Evolutionary conservation across 2,329 filamentous ascomycete genomes (phyloP), one percentile per base, ranked within the genome.

Genomic region (Colletotrichum sp.): DNA sequence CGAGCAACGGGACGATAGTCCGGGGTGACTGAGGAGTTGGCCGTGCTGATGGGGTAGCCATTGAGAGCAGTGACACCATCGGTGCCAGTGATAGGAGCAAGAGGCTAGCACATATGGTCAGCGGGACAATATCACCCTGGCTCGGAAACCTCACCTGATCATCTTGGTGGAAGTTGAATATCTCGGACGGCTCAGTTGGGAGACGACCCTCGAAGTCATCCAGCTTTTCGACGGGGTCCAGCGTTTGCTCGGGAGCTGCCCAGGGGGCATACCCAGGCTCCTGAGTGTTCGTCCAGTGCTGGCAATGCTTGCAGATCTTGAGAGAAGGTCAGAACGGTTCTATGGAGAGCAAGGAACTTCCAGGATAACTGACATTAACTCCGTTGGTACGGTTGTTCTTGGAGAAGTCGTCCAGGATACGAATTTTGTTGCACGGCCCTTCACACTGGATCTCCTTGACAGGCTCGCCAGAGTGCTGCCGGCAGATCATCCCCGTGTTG

Each of bases 401-500:
- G 66, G 80, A 83, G 60, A 84, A 87, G 1, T 81, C 66, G 1
- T 81, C 76, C 4, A 79, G 62, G 1, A 80, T 75, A 61, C 82
- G 83, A 21, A 79, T 76, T 10, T 81, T 48, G 2, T 71, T 52
- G 67, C 85, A 87, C 1, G 79, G 79, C 1, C 83, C 61, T 5
- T 80, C 77, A 66, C 85, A 87, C 3, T 73, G 75, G 10, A 83
- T 61, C 73, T 85, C 82, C 4, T 61, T 48, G 1, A 78, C 69
- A 7, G 68, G 61, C 8, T 79, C 79, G 3, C 81, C 75, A 1
- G 79, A 79, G 67, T 86, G 85, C 6, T 84, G 81, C 9, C 79
- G 79, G 62, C 85, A 86, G 1, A 80, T 80, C 84, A 86, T 86
- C 32, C 83, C 83, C 1, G 80, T 82, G 56, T 82, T 82, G 1